Base-by-base conservation (phyloP, 257 asterid genomes). In the Nicotiana otophora region DNA sequence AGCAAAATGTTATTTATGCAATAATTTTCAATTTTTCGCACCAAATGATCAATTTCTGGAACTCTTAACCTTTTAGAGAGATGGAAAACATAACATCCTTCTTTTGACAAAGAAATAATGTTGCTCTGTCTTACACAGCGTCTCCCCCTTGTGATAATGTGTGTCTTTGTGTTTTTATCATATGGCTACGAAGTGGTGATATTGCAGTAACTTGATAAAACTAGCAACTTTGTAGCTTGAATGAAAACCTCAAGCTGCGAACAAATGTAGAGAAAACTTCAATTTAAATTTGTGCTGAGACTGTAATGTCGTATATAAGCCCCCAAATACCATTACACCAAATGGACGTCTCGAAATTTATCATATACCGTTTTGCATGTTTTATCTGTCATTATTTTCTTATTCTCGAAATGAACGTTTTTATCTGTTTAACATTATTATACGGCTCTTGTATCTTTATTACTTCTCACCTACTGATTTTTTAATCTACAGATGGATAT, bases 401-500 rank as follows among this genome's bases (percentile, higher is more conserved):
- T 75, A 26, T 74, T 51, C 79, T 51, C 0, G 0, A 74, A 51
- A 74, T 51, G 63, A 42, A 75, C 60, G 5, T 11, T 7, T 46
- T 23, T 74, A 1, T 74, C 23, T 48, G 15, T 53, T 53, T 74
- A 74, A 26, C 26, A 4, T 26, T 26, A 15, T 51, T 51, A 51
- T 51, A 16, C 1, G 15, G 26, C 53, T 12, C 28, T 19, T 39
- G 17, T n/a, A 60, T 26, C 28, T 64, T 74, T 69, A 36, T 64
- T 6, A 53, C 31, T 51, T 51, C 33, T 51, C 16, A 36, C 26
- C 34, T 39, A 55, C 15, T 70, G 28, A 16, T 9, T 6, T 83
- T 58, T 33, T 2, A 57, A 69, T 85, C 58, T 86, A 86, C 96
- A 95, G 99, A 46, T 95, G 84, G 99, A 95, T 74, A 83, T 95